Evolutionary conservation across 352 stramenopile species (phyloP), one percentile per base, ranked within the genome.

Genomic region (Pythium chondricola): DNA sequence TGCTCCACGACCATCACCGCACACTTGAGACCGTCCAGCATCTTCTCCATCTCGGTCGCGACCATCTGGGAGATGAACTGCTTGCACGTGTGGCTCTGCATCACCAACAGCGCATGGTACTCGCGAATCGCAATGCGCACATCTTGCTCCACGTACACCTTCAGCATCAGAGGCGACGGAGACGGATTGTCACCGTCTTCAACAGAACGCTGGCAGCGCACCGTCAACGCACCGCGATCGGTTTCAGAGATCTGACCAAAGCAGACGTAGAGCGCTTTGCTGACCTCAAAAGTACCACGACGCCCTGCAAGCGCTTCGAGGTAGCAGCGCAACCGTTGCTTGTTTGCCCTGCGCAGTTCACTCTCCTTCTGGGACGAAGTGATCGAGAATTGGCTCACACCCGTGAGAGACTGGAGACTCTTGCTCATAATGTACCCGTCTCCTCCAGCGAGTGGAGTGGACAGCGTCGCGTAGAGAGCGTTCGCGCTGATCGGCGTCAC

Each of bases 111-210:
- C 8, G 74, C 69, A 20, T 72, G 74, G 32, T 69, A 82, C 48
- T 87, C 75, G 17, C 66, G 66, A 2, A 63, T 68, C 8, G 68
- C 72, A 20, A 77, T 48, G 37, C 68, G 63, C 1, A 70, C 56
- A 32, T 87, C 75, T 27, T 76, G 66, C 38, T 85, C 68, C 18
- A 80, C 59, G 51, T 79, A 87, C 27, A 87, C 41, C 51, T 85
- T 84, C 20, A 87, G 47, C 29, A 65, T 5, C 13, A 57, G 26
- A 14, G 32, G 27, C n/a, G 37, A 25, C 6, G 33, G 52, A 17
- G 75, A 48, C 1, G 29, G 26, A 9, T 31, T 52, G 14, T 56
- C 30, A 39, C 48, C 4, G 27, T 16, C 24, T 31, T 8, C 3
- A 26, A 22, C 9, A 4, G 25, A 25, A 20, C 55, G 56, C 0